Base-by-base conservation (phyloP, 306 rosid genomes). In the Medicago lupulina region DNA sequence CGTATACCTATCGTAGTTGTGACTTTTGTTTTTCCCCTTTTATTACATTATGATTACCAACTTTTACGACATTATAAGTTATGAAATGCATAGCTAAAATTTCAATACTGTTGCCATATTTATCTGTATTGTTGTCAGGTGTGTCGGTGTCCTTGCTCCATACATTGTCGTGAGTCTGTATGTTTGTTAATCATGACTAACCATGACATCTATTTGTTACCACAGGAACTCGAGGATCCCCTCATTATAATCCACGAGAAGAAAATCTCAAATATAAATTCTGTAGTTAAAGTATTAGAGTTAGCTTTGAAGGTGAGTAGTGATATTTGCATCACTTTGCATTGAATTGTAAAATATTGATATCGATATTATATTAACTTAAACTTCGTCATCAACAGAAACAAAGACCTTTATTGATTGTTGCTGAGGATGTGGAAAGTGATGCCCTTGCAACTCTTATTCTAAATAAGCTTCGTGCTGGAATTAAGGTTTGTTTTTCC, bases 401-500 rank as follows among this genome's bases (percentile, higher is more conserved):
- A 70, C 99, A 95, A 90, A 89, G 89, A 70, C 97, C 99, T 28
- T 83, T 95, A 44, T 82, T 95, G 70, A 95, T 95, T 77, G 93
- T 95, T 8, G 78, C 99, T 0, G 99, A 95, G 86, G 99, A 95
- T 75, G 89, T 95, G 49, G 99, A 95, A 85, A 92, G 97, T 77
- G 99, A 95, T 40, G 97, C 97, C 21, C 78, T 95, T 61, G 99
- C 99, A 41, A 95, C 97, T 70, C 97, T 95, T 21, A 89, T 95
- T 73, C 61, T 95, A 41, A 95, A 95, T 57, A 95, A 95, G 88
- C 97, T 95, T 67, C 99, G 99, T 73, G 99, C 97, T 72, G 99
- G 99, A 74, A 90, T 95, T 80, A 95, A 95, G 97, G 98, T 95
- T 78, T 50, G 61, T 16, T 38, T 72, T 74, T n/a, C 50, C 47